Conservation (phyloP, 257 asterid species). For the Asclepias syriaca region DNA sequence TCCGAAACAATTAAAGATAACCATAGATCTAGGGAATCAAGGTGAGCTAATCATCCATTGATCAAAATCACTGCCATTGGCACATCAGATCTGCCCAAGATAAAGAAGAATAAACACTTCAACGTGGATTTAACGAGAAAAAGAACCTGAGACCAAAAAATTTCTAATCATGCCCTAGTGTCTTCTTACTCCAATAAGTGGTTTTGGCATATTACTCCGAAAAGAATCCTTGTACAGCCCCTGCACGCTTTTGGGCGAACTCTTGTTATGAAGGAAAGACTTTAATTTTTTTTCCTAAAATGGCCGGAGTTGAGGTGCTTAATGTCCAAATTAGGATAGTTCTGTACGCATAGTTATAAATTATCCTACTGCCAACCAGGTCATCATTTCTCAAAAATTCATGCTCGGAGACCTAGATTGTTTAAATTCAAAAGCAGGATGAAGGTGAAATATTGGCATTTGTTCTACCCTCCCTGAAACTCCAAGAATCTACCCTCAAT, state of each 20-base stretch:
- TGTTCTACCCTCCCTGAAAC: neutral
- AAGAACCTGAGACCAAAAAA: neutral
- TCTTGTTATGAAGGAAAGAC: neutral
- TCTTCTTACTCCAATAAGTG: neutral
- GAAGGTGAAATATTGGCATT: neutral
- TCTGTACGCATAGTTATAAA: neutral
- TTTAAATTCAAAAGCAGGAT: neutral
- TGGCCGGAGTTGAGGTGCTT: neutral
- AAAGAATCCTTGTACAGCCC: neutral
- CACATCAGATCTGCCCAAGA: conserved; percentile 47
- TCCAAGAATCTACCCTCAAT: neutral
- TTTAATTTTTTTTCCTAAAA: neutral
- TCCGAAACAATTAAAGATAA: conserved; percentile 14
- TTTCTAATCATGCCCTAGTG: neutral
- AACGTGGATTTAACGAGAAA: neutral
- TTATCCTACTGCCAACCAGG: neutral
- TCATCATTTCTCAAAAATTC: neutral
- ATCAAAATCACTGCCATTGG: conserved; percentile 5
- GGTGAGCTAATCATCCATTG: conserved; percentile 9
- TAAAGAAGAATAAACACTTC: conserved; percentile 8
- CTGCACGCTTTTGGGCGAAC: neutral
- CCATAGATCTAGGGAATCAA: conserved; percentile 27
- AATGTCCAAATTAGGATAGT: neutral
- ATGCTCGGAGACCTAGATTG: neutral
- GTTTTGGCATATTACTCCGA: neutral